A percentile compares a stretch with the other conserved stretches of the same genome.
phyloP scores from a whole-genome alignment of 2,329 filamentous ascomycete species.

The Akanthomyces uredinophilus region DNA sequence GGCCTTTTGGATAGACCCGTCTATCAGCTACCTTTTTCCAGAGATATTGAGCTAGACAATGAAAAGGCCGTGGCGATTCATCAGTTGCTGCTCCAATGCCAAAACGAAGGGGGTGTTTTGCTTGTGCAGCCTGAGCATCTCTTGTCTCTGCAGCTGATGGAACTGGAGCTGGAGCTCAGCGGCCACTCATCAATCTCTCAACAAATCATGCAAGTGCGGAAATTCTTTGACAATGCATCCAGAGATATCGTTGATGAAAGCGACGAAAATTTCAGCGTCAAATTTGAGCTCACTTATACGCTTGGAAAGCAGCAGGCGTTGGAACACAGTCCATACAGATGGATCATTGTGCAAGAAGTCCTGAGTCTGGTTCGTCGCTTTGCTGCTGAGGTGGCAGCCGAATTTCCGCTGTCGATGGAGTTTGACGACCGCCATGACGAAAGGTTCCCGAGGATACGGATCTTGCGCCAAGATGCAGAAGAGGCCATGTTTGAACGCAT shows the following conservation, averaged over 20 bases:
- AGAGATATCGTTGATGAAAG: slow-evolving; percentile 61
- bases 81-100: slow-evolving; percentile 41
- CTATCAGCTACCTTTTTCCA: slow-evolving; percentile 55
- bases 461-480: background rate
- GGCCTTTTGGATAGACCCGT: slow-evolving; percentile 50
- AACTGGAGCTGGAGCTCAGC: slow-evolving; percentile 23
- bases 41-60: slow-evolving; percentile 35
- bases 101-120: slow-evolving; percentile 45
- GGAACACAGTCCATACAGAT: slow-evolving; percentile 50
- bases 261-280: slow-evolving; percentile 57
- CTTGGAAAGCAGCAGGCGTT: slow-evolving; percentile 48
- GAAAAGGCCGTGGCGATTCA: slow-evolving; percentile 32
- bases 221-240: slow-evolving; percentile 29
- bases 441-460: background rate
- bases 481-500: slow-evolving; percentile 25
- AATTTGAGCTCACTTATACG: slow-evolving; percentile 60
- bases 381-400: background rate
- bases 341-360: slow-evolving; percentile 45
- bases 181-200: slow-evolving; percentile 20
- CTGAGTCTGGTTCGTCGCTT: background rate
- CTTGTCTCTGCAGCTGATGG: slow-evolving; percentile 59
- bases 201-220: background rate
- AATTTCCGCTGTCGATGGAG: background rate
- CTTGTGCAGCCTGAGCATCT: slow-evolving; percentile 60
- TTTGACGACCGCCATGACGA: background rate